Conservation (phyloP, 495 filamentous ascomycete species). For the Lindgomyces ingoldianus region DNA sequence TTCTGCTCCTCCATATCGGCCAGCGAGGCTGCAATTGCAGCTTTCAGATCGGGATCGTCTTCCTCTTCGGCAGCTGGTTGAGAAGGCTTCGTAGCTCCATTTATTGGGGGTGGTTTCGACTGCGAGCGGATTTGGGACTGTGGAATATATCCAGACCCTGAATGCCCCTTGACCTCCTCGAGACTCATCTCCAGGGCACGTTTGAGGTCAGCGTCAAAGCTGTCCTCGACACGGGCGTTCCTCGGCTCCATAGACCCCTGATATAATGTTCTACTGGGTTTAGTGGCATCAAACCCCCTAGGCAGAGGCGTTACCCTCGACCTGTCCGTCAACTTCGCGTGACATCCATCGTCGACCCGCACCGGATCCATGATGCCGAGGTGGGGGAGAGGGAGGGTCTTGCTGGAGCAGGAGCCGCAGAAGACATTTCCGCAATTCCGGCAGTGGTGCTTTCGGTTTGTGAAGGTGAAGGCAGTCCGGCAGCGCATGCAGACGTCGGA, state of each 20-base stretch:
- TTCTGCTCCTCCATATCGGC: slow-evolving; percentile 99
- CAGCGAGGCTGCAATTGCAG: slow-evolving; percentile 94
- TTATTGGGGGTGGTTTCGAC: slow-evolving; percentile 47
- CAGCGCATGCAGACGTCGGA: slow-evolving; percentile 99
- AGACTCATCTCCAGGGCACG: slow-evolving; percentile 93
- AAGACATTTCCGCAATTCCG: slow-evolving; percentile 97
- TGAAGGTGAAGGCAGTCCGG: slow-evolving; percentile 91
- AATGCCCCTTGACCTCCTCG: slow-evolving; percentile 78
- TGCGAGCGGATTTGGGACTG: slow-evolving; percentile 54
- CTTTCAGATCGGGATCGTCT: slow-evolving; percentile 90
- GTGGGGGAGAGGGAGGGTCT: slow-evolving; percentile 84
- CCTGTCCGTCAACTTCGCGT: slow-evolving; percentile 83
- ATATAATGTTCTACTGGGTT: slow-evolving; percentile 54
- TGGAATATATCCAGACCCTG: slow-evolving; percentile 65
- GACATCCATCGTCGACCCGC: slow-evolving; percentile 95
- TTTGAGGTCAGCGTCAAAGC: slow-evolving; percentile 94
- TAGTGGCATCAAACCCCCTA: slow-evolving; percentile 45
- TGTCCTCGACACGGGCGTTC: slow-evolving; percentile 76
- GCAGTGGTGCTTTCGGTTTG: slow-evolving; percentile 97
- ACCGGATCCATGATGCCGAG: slow-evolving; percentile 90
- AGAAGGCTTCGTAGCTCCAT: slow-evolving; percentile 42
- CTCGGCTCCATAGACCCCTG: slow-evolving; percentile 80
- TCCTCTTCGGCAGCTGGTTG: slow-evolving; percentile 58
- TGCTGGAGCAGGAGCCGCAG: slow-evolving; percentile 88
- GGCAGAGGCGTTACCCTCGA: slow-evolving; percentile 50